These are phyloP conservation scores for Yarrowia divulgata DNA, from an alignment of 805 yeast species.

Conservation along the genomic window DNA sequence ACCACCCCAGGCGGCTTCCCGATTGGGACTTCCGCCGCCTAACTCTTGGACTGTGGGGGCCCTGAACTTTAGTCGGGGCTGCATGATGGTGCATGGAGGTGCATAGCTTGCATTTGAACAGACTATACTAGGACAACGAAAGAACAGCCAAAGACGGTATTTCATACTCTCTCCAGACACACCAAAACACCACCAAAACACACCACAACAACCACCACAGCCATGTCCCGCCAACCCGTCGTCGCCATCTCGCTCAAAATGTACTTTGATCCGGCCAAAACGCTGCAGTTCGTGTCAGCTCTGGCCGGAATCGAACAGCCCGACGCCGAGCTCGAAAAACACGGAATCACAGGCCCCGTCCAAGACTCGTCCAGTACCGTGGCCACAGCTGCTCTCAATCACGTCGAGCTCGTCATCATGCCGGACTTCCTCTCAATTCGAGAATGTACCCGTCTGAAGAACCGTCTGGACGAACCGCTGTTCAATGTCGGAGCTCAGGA, in stretches of 20 bases:
- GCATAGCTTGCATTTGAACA: background rate
- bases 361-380: slow-evolving; percentile 10
- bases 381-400: slow-evolving; percentile 15
- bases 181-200: background rate
- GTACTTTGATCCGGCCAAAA: slow-evolving; percentile 35
- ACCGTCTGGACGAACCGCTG: slow-evolving; percentile 27
- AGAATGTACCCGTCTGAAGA: slow-evolving; percentile 45
- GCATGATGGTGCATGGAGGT: background rate
- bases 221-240: slow-evolving; percentile 13
- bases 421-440: slow-evolving; percentile 36
- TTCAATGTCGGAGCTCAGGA: slow-evolving; percentile 47
- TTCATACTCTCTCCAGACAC: background rate
- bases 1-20: slow-evolving; percentile 30
- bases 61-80: background rate
- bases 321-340: slow-evolving; percentile 9
- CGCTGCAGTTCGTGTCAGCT: slow-evolving; percentile 12
- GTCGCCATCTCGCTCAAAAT: slow-evolving; percentile 38
- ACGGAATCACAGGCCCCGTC: slow-evolving; percentile 22
- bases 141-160: background rate
- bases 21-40: slow-evolving; percentile 15
- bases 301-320: slow-evolving; percentile 34
- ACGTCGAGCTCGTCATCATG: slow-evolving; percentile 36
- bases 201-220: background rate
- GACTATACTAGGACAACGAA: background rate
- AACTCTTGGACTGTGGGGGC: background rate